Conservation (phyloP, 73 alveolate genomes). For the Tetrahymena thermophila region DNA sequence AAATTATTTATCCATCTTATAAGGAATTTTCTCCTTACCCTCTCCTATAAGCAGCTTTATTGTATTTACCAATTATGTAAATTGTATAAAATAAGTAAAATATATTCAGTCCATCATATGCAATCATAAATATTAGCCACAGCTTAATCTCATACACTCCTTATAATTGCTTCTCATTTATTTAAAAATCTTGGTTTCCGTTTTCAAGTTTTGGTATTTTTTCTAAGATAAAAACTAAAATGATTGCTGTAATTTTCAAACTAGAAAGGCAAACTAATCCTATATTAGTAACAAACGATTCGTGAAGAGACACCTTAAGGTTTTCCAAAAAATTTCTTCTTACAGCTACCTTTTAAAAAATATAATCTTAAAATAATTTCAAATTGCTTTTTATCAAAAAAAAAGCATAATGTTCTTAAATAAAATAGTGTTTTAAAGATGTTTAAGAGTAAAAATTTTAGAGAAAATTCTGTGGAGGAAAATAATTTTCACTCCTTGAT, state of each 20-base stretch:
- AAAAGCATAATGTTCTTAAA: too few species aligned
- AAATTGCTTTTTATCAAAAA: background rate
- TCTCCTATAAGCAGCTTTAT: background rate
- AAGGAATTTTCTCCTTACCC: background rate
- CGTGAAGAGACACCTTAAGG: background rate
- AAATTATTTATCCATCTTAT: background rate
- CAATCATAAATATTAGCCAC: background rate
- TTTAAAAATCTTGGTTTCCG: background rate
- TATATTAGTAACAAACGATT: background rate
- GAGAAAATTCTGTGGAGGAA: too few species aligned
- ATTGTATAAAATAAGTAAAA: background rate
- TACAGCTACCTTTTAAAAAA: background rate
- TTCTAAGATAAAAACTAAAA: background rate
- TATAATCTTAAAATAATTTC: background rate
- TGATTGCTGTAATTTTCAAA: background rate
- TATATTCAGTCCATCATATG: background rate
- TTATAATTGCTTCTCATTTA: background rate
- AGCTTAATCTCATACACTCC: background rate
- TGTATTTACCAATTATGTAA: background rate
- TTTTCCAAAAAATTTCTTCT: background rate
- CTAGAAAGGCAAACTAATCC: background rate
- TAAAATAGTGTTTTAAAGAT: too few species aligned
- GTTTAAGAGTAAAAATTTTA: too few species aligned
- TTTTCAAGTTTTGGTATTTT: background rate
- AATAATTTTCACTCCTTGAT: too few species aligned